These are phyloP conservation scores for Athelia sp. DNA, from an alignment of 1,284 basidiomycete genomes.

Conservation along the genomic window DNA sequence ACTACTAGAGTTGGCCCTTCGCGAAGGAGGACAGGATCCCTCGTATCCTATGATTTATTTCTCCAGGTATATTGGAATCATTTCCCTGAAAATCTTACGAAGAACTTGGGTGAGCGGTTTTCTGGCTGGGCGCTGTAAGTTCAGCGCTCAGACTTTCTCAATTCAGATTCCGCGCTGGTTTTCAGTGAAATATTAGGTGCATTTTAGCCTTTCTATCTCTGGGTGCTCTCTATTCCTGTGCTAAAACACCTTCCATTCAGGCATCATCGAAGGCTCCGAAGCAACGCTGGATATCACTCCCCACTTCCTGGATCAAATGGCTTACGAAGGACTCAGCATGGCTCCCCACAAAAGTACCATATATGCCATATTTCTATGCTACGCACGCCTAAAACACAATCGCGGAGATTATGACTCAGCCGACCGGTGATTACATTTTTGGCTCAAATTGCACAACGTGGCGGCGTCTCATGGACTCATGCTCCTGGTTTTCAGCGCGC, in stretches of 20 bases:
- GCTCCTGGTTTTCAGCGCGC: not conserved
- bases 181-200: slow-evolving; percentile 65
- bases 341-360: slow-evolving; percentile 40
- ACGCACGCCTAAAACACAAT: slow-evolving; percentile 41
- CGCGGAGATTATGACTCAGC: slow-evolving; percentile 53
- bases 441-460: not conserved
- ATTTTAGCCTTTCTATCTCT: slow-evolving; percentile 2
- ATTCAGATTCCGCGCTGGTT: slow-evolving; percentile 53
- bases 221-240: not conserved
- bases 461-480: not conserved
- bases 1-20: not conserved
- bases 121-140: not conserved
- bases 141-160: not conserved
- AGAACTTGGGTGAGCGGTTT: slow-evolving; percentile 41
- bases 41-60: slow-evolving; percentile 51
- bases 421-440: slow-evolving; percentile 40
- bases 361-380: slow-evolving; percentile 53
- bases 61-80: slow-evolving; percentile 56
- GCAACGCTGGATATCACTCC: slow-evolving; percentile 28
- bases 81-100: slow-evolving; percentile 50
- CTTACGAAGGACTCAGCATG: slow-evolving; percentile 51
- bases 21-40: slow-evolving; percentile 9
- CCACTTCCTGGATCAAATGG: slow-evolving; percentile 36
- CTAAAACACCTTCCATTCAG: slow-evolving; percentile 25
- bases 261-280: slow-evolving; percentile 67